phyloP scores from a whole-genome alignment of 495 filamentous ascomycete genomes.

The Xylaria curta region DNA sequence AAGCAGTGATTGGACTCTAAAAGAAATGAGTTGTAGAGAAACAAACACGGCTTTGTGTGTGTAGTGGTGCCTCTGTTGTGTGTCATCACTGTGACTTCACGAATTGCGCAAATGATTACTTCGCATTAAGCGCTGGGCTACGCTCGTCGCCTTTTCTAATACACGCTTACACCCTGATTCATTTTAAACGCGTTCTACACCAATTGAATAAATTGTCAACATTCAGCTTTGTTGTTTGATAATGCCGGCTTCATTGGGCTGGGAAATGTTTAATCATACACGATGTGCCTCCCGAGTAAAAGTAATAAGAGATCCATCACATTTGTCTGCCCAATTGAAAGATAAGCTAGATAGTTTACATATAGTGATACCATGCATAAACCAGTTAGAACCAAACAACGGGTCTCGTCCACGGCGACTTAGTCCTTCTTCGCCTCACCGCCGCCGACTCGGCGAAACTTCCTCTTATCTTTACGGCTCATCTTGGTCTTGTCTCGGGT shows the following conservation, averaged over 20 bases:
- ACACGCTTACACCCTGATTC: not conserved
- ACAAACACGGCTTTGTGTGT: not conserved
- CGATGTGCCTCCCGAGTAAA: not conserved
- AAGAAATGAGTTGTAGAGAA: not conserved
- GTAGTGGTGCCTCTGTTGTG: not conserved
- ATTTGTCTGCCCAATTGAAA: not conserved
- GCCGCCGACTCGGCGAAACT: constrained; percentile 64
- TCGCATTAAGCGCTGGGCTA: constrained; percentile 20
- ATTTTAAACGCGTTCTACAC: not conserved
- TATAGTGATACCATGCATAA: not conserved
- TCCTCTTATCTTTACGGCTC: constrained; percentile 77
- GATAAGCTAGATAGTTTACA: not conserved
- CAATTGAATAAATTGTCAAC: not conserved
- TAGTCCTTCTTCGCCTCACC: constrained; percentile 35
- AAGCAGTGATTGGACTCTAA: not conserved
- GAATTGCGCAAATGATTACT: constrained; percentile 8
- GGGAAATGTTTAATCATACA: not conserved
- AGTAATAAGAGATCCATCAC: not conserved
- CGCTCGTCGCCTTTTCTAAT: not conserved
- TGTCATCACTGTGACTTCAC: not conserved
- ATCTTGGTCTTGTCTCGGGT: constrained; percentile 73
- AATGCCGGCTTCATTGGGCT: not conserved
- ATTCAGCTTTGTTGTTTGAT: not conserved
- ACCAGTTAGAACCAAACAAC: not conserved
- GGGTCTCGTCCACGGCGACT: constrained; percentile 3